phyloP scores from a whole-genome alignment of 2,329 filamentous ascomycete genomes.

The Penicillium sp. region DNA sequence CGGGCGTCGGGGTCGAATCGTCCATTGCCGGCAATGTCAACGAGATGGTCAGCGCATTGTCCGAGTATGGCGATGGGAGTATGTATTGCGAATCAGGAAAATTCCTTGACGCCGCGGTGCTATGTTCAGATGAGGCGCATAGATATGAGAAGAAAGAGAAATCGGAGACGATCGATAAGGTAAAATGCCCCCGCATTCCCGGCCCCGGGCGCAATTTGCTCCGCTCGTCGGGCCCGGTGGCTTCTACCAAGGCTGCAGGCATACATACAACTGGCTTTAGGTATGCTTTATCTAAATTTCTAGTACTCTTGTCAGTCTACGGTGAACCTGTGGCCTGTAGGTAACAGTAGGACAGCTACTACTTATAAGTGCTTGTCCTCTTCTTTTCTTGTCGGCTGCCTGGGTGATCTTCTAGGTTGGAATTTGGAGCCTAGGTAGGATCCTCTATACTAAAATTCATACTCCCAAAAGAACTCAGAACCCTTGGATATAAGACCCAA shows the following conservation, averaged over 20 bases:
- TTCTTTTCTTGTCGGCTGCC: too few species aligned
- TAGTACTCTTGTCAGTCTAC: too few species aligned
- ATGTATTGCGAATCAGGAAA: neutral
- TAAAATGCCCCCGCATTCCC: conserved; percentile 4
- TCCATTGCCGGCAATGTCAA: conserved; percentile 33
- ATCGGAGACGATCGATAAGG: conserved; percentile 9
- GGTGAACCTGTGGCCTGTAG: too few species aligned
- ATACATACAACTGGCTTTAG: too few species aligned
- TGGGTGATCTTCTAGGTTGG: too few species aligned
- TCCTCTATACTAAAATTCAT: neutral
- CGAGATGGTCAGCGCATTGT: conserved; percentile 28
- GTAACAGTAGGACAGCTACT: too few species aligned
- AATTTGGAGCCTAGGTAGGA: neutral
- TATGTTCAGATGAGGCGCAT: neutral
- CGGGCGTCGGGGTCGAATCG: conserved; percentile 26
- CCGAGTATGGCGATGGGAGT: conserved; percentile 16
- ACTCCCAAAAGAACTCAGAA: conserved; percentile 28
- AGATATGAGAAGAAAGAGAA: conserved; percentile 5
- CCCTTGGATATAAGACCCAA: conserved; percentile 38
- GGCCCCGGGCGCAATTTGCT: neutral
- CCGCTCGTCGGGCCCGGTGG: neutral
- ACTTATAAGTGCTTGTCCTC: too few species aligned
- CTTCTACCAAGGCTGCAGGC: too few species aligned
- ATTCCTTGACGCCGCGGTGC: neutral
- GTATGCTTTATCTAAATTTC: too few species aligned